Evolutionary conservation across 129 eudicot species (phyloP).

Genomic region (Lactuca sativa): DNA sequence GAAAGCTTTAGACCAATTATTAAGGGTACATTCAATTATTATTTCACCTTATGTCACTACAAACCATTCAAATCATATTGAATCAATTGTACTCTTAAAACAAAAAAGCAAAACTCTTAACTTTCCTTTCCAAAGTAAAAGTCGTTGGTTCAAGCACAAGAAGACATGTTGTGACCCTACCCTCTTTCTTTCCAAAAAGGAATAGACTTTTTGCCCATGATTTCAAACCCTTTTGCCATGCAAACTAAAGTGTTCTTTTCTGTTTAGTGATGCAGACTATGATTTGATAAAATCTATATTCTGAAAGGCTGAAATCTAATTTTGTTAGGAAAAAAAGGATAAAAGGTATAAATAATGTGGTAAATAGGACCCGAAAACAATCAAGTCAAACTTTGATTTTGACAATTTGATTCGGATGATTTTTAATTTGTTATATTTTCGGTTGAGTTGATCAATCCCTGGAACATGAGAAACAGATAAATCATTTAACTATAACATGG

Average conservation of each 20-base stretch:
- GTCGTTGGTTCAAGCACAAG: slow-evolving; percentile 30
- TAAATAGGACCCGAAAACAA: background rate
- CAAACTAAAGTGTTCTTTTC: slow-evolving; percentile 1
- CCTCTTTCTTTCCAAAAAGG: slow-evolving; percentile 18
- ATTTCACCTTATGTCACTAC: slow-evolving; percentile 21
- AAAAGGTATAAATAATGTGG: background rate
- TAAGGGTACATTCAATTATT: slow-evolving; percentile 31
- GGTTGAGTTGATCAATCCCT: too few species aligned
- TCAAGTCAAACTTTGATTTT: background rate
- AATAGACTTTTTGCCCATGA: slow-evolving; percentile 19
- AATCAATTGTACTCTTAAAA: slow-evolving; percentile 19
- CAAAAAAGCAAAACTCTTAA: slow-evolving; percentile 27
- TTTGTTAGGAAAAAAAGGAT: background rate
- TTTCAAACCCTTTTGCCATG: slow-evolving; percentile 20
- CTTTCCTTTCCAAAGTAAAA: slow-evolving; percentile 29
- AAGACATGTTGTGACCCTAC: slow-evolving; percentile 31
- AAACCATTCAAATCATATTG: slow-evolving; percentile 29
- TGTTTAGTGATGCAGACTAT: too few species aligned
- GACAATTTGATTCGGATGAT: background rate
- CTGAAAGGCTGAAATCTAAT: background rate
- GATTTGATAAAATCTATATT: background rate
- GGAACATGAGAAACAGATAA: background rate
- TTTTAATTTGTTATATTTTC: background rate
- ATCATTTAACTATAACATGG: too few species aligned
- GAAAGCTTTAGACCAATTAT: slow-evolving; percentile 27